Percentiles rank a stretch among this genome's conserved stretches.
These are phyloP conservation scores for Fusarium succisae DNA, from an alignment of 2,329 filamentous ascomycete genomes.

Conservation along the genomic window DNA sequence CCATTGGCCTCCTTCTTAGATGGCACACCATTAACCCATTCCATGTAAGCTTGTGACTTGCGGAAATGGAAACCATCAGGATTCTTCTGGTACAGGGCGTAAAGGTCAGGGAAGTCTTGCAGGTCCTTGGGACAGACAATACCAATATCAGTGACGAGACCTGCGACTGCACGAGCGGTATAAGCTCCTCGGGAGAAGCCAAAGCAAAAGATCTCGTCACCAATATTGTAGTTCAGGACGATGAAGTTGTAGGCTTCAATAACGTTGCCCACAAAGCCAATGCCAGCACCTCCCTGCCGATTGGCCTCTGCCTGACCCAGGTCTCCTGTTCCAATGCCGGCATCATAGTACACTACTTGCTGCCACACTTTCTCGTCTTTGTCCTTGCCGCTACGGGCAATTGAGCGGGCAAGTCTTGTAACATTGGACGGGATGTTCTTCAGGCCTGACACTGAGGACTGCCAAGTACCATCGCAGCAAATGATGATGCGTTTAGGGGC, in stretches of 20 bases:
- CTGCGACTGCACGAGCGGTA: slow-evolving; percentile 49
- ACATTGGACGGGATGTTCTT: slow-evolving; percentile 47
- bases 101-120: slow-evolving; percentile 41
- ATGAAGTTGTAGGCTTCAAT: slow-evolving; percentile 50
- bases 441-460: slow-evolving; percentile 39
- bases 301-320: slow-evolving; percentile 23
- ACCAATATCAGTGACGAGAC: slow-evolving; percentile 42
- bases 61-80: slow-evolving; percentile 30
- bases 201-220: slow-evolving; percentile 48
- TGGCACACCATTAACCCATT: slow-evolving; percentile 37
- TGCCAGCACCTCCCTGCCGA: slow-evolving; percentile 38
- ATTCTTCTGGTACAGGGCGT: slow-evolving; percentile 39
- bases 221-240: slow-evolving; percentile 46
- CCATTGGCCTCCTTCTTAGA: slow-evolving; percentile 21
- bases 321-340: slow-evolving; percentile 46
- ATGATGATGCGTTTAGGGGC: slow-evolving; percentile 44
- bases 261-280: slow-evolving; percentile 45
- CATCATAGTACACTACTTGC: slow-evolving; percentile 51
- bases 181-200: slow-evolving; percentile 51
- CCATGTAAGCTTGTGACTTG: slow-evolving; percentile 36
- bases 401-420: slow-evolving; percentile 45
- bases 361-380: slow-evolving; percentile 44
- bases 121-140: slow-evolving; percentile 40
- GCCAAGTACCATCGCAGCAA: slow-evolving; percentile 52
- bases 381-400: slow-evolving; percentile 38